These are phyloP conservation scores for Chrysosporium keratinophilum DNA, from an alignment of 2,329 filamentous ascomycete species.

Conservation along the genomic window DNA sequence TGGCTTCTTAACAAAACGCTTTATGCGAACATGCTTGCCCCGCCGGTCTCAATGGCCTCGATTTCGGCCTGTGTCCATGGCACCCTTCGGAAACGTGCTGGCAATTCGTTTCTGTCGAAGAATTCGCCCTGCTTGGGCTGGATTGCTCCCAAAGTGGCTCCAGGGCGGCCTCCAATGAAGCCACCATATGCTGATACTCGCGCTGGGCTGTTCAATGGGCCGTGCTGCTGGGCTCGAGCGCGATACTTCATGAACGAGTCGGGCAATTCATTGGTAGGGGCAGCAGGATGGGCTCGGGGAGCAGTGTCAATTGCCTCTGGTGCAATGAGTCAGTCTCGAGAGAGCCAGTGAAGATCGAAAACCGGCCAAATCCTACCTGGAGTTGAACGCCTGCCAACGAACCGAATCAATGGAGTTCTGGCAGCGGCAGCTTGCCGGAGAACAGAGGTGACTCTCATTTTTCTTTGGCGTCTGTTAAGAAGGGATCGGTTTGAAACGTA, in stretches of 20 bases:
- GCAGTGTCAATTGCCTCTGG: slow-evolving; percentile 43
- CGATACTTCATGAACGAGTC: slow-evolving; percentile 54
- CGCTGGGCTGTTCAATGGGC: slow-evolving; percentile 41
- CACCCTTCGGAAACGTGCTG: slow-evolving; percentile 66
- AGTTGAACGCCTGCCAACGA: slow-evolving; percentile 39
- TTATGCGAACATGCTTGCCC: slow-evolving; percentile 56
- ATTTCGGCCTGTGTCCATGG: slow-evolving; percentile 75
- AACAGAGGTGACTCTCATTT: slow-evolving; percentile 35
- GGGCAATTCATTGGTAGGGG: slow-evolving; percentile 45
- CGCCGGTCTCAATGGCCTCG: slow-evolving; percentile 88
- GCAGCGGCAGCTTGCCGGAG: slow-evolving; percentile 31
- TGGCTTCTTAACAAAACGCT: slow-evolving; percentile 4
- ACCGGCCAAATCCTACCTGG: slow-evolving; percentile 30
- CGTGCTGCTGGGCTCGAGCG: slow-evolving; percentile 54
- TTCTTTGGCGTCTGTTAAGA: slow-evolving; percentile 16
- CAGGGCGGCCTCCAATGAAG: slow-evolving; percentile 51
- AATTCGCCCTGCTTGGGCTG: slow-evolving; percentile 60
- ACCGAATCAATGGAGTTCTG: slow-evolving; percentile 41
- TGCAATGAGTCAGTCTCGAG: slow-evolving; percentile 1
- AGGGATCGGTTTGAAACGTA: not conserved
- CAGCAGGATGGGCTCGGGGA: slow-evolving; percentile 49
- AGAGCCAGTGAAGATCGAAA: not conserved
- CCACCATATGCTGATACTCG: slow-evolving; percentile 16
- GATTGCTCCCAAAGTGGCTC: slow-evolving; percentile 62
- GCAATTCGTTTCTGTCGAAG: slow-evolving; percentile 85